A percentile compares a stretch with the other conserved stretches of the same genome.
Conservation (phyloP, 1,284 basidiomycete genomes). For the Pisolithus thermaeus region DNA sequence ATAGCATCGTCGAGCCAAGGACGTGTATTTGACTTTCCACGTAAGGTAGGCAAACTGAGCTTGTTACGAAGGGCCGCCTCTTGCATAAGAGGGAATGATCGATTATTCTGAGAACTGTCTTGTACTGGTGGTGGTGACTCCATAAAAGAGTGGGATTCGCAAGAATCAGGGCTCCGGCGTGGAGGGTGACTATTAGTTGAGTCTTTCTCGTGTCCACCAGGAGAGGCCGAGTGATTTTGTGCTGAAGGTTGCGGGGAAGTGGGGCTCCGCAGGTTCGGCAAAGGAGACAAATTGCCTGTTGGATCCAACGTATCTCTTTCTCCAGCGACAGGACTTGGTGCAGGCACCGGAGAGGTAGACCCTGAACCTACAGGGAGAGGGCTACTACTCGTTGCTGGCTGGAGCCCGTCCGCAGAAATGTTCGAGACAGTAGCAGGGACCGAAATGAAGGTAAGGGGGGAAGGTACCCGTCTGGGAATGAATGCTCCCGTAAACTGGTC, state of each 20-base stretch:
- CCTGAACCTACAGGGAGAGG: constrained; percentile 10
- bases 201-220: constrained; percentile 11
- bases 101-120: constrained; percentile 18
- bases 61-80: constrained; percentile 21
- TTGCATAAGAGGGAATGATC: constrained; percentile 18
- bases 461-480: neutral
- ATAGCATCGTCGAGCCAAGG: constrained; percentile 22
- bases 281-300: constrained; percentile 10
- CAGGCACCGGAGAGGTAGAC: constrained; percentile 9
- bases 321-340: constrained; percentile 8
- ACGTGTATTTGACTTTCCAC: constrained; percentile 18
- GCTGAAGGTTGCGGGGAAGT: constrained; percentile 11
- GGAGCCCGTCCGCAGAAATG: constrained; percentile 3
- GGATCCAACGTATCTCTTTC: constrained; percentile 12
- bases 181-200: constrained; percentile 16
- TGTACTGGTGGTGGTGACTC: constrained; percentile 19
- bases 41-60: constrained; percentile 26
- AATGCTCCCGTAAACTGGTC: constrained; percentile 7
- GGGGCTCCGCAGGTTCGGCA: constrained; percentile 6
- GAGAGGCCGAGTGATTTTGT: constrained; percentile 12
- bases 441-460: constrained; percentile 6
- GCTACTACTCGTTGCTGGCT: neutral
- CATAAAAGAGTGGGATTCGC: constrained; percentile 20
- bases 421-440: constrained; percentile 8
- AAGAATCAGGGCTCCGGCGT: constrained; percentile 21